Evolutionary conservation across 2,329 filamentous ascomycete species (phyloP).

Genomic region (Verruconis gallopava): DNA sequence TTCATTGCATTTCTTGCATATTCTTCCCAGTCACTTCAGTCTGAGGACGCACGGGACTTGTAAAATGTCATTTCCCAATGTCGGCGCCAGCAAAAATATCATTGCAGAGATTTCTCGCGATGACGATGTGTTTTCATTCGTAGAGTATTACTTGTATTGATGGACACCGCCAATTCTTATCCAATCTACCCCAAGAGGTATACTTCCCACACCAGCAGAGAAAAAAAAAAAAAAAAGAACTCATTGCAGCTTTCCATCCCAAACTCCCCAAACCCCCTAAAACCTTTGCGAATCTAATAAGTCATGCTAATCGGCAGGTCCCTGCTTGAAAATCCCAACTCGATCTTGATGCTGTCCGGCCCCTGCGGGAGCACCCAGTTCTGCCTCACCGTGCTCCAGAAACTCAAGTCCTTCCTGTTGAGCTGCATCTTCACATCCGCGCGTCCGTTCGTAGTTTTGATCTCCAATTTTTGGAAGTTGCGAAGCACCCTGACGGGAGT

Average conservation of each 20-base stretch:
- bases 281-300: background rate
- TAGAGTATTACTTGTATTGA: no score
- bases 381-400: slow-evolving; percentile 27
- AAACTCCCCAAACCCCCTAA: background rate
- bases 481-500: slow-evolving; percentile 25
- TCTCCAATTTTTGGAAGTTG: slow-evolving; percentile 30
- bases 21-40: no score
- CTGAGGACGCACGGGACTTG: no score
- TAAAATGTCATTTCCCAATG: no score
- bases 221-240: no score
- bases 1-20: no score
- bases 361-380: slow-evolving; percentile 28
- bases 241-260: background rate
- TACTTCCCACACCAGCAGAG: no score
- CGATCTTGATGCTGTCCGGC: slow-evolving; percentile 17
- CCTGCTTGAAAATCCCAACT: slow-evolving; percentile 23
- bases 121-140: no score
- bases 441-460: slow-evolving; percentile 16
- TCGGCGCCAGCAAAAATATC: no score
- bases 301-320: slow-evolving; percentile 6
- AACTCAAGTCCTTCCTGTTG: slow-evolving; percentile 28
- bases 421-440: slow-evolving; percentile 23
- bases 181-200: no score
- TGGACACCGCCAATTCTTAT: no score
- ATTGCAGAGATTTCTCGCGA: no score